A percentile compares a stretch with the other conserved stretches of the same genome.
Evolutionary conservation across 2,329 filamentous ascomycete genomes (phyloP).

Genomic region (Trichoderma citrinoviride): DNA sequence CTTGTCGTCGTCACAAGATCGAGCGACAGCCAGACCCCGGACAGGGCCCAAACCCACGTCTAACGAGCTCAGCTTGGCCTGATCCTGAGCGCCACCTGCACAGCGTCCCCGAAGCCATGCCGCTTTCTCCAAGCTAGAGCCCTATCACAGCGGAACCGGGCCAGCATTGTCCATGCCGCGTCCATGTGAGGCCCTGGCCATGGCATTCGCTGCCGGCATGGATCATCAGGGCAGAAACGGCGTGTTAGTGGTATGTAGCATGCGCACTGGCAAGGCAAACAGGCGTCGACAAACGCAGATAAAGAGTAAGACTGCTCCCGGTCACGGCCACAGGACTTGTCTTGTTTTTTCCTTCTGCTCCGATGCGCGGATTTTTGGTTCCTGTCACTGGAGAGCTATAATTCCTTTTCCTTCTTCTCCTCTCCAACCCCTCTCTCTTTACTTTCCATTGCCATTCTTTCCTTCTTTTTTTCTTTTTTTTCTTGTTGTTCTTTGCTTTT

Average conservation of each 20-base stretch:
- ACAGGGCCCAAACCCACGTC: neutral
- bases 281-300: constrained; percentile 11
- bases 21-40: neutral
- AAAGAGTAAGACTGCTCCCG: constrained; percentile 7
- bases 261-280: neutral
- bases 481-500: neutral
- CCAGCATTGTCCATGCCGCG: neutral
- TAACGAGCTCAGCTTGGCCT: constrained; percentile 3
- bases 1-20: neutral
- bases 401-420: neutral
- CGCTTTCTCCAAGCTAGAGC: constrained; percentile 2
- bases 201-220: constrained; percentile 6
- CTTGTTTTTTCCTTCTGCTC: neutral
- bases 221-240: neutral
- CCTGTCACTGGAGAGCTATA: neutral
- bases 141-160: neutral
- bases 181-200: constrained; percentile 3
- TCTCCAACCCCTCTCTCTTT: neutral
- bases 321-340: neutral
- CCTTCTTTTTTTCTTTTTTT: neutral
- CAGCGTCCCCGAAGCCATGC: constrained; percentile 2
- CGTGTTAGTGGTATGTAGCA: neutral
- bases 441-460: neutral
- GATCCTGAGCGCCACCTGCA: neutral
- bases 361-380: neutral